A percentile compares a stretch with the other conserved stretches of the same genome.
Evolutionary conservation across 2,329 filamentous ascomycete genomes (phyloP).

Genomic region (Arthrobotrys musiformis): DNA sequence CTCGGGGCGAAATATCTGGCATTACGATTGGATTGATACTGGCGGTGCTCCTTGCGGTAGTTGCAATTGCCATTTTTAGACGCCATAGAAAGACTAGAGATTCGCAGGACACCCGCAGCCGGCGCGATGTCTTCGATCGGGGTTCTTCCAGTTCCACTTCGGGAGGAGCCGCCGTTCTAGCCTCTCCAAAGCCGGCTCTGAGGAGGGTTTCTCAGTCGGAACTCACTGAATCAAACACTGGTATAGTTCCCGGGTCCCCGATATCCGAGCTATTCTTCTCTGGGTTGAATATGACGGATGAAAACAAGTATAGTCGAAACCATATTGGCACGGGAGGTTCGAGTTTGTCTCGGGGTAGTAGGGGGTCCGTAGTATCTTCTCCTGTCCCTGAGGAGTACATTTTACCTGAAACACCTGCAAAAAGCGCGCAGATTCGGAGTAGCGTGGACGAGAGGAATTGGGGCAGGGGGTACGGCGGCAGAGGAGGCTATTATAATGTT

Average conservation of each 20-base stretch:
- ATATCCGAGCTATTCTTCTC: constrained; percentile 44
- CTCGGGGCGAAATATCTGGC: constrained; percentile 28
- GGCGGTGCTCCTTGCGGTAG: background rate
- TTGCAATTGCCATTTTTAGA: background rate
- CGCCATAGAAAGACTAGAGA: background rate
- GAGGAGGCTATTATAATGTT: constrained; percentile 41
- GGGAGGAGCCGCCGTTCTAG: background rate
- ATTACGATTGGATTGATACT: constrained; percentile 24
- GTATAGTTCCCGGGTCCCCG: constrained; percentile 13
- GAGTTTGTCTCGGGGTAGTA: constrained; percentile 27
- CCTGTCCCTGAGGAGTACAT: constrained; percentile 51
- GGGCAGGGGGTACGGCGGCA: constrained; percentile 46
- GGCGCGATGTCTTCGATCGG: background rate
- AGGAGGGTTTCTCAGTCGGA: constrained; percentile 1
- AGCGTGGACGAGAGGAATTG: constrained; percentile 33
- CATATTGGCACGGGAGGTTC: background rate
- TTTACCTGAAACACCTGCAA: constrained; percentile 24
- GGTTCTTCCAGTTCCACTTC: background rate
- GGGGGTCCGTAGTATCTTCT: constrained; percentile 28
- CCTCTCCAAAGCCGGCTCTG: constrained; percentile 20
- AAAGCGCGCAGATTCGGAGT: background rate
- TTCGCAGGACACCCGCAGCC: background rate
- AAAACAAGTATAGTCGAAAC: background rate
- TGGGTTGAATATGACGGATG: constrained; percentile 35
- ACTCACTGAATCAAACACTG: background rate